Evolutionary conservation across 1,139 yeast species (phyloP), one percentile per base, ranked within the genome.

Genomic region (Pichiaceae sp.): DNA sequence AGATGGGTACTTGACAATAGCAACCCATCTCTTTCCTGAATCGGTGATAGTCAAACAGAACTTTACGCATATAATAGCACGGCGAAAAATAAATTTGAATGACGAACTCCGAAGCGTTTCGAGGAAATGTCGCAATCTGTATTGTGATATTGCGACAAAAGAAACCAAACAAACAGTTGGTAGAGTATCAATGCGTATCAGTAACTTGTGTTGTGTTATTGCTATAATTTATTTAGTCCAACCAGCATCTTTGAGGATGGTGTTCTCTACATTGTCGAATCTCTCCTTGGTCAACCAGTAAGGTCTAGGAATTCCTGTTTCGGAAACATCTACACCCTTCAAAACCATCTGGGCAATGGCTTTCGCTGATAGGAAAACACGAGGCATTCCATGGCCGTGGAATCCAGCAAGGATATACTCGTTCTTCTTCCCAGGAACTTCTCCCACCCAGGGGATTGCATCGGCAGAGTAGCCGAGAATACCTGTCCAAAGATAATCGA

Each of bases 381-480:
- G 44, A 4, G 56, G 56, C 56, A 51, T 51, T 18, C 56, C 56
- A 39, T 54, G 58, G 9, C 58, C 59, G 27, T 53, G 49, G 41
- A 50, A 54, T 3, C 59, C 59, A 19, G 56, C 58, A 11, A 51
- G 37, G 18, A 53, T 42, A 33, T 41, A 53, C 34, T 48, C 38
- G 36, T 48, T 46, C 8, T 48, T 44, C 12, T 36, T 31, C 2
- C 35, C 38, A 9, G 48, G 42, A 4, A 51, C 36, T 32, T 51
- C 55, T 3, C 59, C 59, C 31, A 54, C 50, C 45, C 51, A 54
- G n/a, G 59, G 59, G 18, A 54, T 38, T 9, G 42, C 43, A 39
- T 54, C 58, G 25, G 40, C 50, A 15, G 55, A 43, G 37, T 48
- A 54, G 3, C 59, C 59, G 42, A 54, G 34, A 20, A 54, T 50